Base-by-base conservation (phyloP, 495 filamentous ascomycete species). In the Apodospora peruviana region DNA sequence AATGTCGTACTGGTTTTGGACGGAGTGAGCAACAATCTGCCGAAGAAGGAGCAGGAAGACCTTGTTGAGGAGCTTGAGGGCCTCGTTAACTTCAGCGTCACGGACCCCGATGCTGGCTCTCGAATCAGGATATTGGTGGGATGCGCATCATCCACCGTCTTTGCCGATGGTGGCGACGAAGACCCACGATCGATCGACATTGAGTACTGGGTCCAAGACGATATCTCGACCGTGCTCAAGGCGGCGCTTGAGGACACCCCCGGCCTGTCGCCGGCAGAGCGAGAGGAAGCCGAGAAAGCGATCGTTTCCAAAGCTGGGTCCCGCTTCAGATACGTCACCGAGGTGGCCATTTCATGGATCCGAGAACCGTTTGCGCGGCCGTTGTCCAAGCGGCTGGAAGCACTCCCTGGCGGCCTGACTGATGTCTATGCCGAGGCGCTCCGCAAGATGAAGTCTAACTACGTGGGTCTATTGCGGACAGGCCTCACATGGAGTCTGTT, bases 401-500 rank as follows among this genome's bases (percentile, higher is more conserved):
- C 44, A 2, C 42, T 62, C 0, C 59, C 59, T 0, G 59, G 49
- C 14, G 59, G 53, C 3, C 35, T 51, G 4, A 47, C 20, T 11
- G 56, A 62, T 29, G 42, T 42, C 11, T 62, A 62, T 23, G 19
- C 16, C 40, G 50, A 50, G 23, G 56, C 47, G 5, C 29, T 62
- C 21, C 36, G 51, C 7, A 52, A 43, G 14, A 55, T 62, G 48
- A 57, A 48, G 27, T 44, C 60, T 9, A 59, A 62, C 43, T 62
- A 62, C 29, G 35, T 57, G 14, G 56, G 43, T 2, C 56, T 62
- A 2, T 53, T 62, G 9, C 52, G 55, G 4, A 59, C 57, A 0
- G 51, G 56, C 3, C 51, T 62, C 4, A 62, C 53, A 7, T 59
- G 60, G 60, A 40, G 47, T 0, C 34, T 59, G 2, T 47, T 62